phyloP scores from a whole-genome alignment of 352 stramenopile species.

The Phytophthora pinifolia region DNA sequence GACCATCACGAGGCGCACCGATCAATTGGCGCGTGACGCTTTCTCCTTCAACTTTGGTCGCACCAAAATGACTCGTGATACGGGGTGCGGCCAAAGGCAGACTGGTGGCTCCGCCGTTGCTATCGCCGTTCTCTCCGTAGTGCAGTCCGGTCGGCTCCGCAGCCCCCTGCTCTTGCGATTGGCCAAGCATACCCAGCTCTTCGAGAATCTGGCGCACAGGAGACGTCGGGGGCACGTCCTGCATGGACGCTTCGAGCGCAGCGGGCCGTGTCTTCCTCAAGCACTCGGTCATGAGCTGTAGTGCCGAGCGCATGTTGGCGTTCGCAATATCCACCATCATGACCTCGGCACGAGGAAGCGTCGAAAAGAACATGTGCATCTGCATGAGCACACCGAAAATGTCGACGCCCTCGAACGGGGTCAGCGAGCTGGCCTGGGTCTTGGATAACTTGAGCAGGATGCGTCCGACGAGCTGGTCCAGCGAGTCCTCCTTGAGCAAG shows the following conservation, averaged over 20 bases:
- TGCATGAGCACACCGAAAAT: slow-evolving; percentile 85
- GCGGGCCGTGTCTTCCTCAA: slow-evolving; percentile 50
- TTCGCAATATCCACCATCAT: slow-evolving; percentile 76
- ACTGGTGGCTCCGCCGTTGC: slow-evolving; percentile 14
- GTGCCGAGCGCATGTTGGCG: slow-evolving; percentile 70
- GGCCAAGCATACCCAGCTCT: slow-evolving; percentile 31
- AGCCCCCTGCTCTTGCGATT: slow-evolving; percentile 25
- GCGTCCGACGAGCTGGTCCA: slow-evolving; percentile 77
- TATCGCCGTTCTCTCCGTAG: slow-evolving; percentile 21
- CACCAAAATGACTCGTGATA: slow-evolving; percentile 23
- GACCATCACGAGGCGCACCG: slow-evolving; percentile 11
- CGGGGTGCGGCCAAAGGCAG: slow-evolving; percentile 14
- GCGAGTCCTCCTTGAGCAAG: slow-evolving; percentile 71
- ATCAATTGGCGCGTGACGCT: slow-evolving; percentile 61
- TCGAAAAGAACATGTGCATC: slow-evolving; percentile 87
- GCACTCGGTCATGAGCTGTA: slow-evolving; percentile 68
- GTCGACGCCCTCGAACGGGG: slow-evolving; percentile 78
- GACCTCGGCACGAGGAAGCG: slow-evolving; percentile 56
- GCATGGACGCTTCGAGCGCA: slow-evolving; percentile 59
- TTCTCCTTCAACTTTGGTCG: slow-evolving; percentile 18
- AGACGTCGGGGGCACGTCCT: slow-evolving; percentile 59
- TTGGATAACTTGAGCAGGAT: slow-evolving; percentile 69
- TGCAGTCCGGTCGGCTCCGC: slow-evolving; percentile 19
- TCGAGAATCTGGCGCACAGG: slow-evolving; percentile 50
- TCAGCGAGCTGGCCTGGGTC: slow-evolving; percentile 53